Percentiles rank a stretch among this genome's conserved stretches.
Evolutionary conservation across 768 basidiomycete genomes (phyloP).

Genomic region (Glaciozyma martinii): DNA sequence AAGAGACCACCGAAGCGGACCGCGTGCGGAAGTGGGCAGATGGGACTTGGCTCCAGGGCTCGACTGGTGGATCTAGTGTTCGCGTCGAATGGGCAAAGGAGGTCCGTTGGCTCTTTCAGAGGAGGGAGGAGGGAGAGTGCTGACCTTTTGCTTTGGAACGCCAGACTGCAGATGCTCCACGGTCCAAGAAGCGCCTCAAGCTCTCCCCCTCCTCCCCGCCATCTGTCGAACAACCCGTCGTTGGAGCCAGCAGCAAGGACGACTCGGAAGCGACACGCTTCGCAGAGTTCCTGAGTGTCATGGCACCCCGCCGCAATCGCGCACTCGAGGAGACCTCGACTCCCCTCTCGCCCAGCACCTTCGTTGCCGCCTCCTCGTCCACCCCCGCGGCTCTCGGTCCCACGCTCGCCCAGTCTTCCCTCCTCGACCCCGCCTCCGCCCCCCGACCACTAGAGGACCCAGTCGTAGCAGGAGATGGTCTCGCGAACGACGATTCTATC

Average conservation of each 20-base stretch:
- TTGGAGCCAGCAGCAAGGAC: neutral
- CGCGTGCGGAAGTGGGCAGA: conserved; percentile 76
- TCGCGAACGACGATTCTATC: conserved; percentile 31
- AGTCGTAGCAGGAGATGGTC: conserved; percentile 3
- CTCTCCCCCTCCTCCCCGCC: conserved; percentile 11
- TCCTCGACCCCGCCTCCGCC: neutral
- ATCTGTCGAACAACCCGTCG: neutral
- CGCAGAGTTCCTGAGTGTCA: conserved; percentile 63
- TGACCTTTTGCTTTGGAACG: neutral
- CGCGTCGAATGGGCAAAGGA: conserved; percentile 62
- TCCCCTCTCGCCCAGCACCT: neutral
- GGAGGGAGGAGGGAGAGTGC: neutral
- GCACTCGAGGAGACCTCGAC: conserved; percentile 57
- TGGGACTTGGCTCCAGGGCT: conserved; percentile 55
- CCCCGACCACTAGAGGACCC: conserved; percentile 1
- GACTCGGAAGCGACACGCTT: conserved; percentile 43
- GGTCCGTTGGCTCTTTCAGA: conserved; percentile 46
- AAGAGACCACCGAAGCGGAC: conserved; percentile 62
- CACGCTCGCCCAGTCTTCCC: conserved; percentile 20
- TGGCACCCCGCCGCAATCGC: conserved; percentile 52
- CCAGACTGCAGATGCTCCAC: conserved; percentile 6
- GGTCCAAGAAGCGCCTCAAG: conserved; percentile 20
- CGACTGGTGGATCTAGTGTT: conserved; percentile 58
- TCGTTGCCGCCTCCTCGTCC: neutral
- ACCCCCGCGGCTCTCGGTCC: conserved; percentile 14